phyloP scores from a whole-genome alignment of 768 basidiomycete species.

The Clavulina sp. region DNA sequence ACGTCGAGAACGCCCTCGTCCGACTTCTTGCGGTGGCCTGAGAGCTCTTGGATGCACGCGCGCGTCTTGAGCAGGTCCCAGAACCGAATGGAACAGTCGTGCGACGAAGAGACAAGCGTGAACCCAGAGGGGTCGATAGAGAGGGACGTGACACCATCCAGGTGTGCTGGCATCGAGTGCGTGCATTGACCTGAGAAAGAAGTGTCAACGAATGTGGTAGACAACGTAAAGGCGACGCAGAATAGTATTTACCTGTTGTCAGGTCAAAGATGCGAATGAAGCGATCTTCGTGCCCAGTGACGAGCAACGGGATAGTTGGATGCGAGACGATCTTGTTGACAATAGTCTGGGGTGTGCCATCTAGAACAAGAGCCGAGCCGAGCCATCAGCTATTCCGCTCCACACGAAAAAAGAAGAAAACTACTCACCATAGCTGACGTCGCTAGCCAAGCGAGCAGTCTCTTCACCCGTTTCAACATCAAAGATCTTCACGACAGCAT shows the following conservation, averaged over 20 bases:
- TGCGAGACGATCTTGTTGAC: conserved; percentile 79
- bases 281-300: conserved; percentile 89
- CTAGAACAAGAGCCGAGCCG: conserved; percentile 22
- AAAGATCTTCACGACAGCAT: conserved; percentile 78
- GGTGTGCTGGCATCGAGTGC: conserved; percentile 77
- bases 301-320: conserved; percentile 73
- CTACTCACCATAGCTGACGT: conserved; percentile 16
- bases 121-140: conserved; percentile 78
- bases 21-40: conserved; percentile 75
- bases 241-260: conserved; percentile 40
- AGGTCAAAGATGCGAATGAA: conserved; percentile 82
- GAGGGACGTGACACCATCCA: conserved; percentile 81
- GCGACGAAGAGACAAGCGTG: conserved; percentile 73
- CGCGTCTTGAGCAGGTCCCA: conserved; percentile 79
- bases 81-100: conserved; percentile 86
- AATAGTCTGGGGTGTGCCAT: conserved; percentile 59
- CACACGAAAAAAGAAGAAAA: conserved; percentile 22
- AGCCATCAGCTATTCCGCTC: conserved; percentile 29
- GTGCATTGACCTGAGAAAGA: conserved; percentile 53
- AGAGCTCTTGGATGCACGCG: conserved; percentile 76
- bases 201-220: not conserved
- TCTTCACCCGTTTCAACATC: conserved; percentile 82
- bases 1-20: conserved; percentile 83
- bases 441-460: conserved; percentile 22
- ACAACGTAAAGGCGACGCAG: conserved; percentile 1